Conservation (phyloP, 1,284 basidiomycete species). For the Austroboletus novae-zelandiae region DNA sequence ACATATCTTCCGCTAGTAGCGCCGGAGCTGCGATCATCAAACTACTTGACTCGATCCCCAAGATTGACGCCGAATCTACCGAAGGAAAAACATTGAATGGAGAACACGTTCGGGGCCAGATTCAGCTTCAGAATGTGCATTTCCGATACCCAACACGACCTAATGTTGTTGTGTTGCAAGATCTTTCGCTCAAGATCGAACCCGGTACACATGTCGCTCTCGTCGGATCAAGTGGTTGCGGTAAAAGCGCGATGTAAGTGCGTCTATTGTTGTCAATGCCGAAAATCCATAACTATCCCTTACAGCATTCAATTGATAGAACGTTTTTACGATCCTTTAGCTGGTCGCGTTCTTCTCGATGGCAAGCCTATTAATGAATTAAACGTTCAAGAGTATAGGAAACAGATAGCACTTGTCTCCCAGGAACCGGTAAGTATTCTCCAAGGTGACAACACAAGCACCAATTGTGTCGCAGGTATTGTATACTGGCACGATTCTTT, state of each 20-base stretch:
- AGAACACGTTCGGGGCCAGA: slow-evolving; percentile 61
- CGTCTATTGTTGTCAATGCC: slow-evolving; percentile 24
- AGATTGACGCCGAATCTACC: slow-evolving; percentile 79
- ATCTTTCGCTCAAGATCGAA: slow-evolving; percentile 75
- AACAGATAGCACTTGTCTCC: slow-evolving; percentile 85
- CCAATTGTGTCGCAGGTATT: slow-evolving; percentile 45
- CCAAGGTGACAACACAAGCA: no score
- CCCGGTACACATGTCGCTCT: slow-evolving; percentile 92
- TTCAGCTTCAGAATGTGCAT: slow-evolving; percentile 82
- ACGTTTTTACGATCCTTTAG: slow-evolving; percentile 83
- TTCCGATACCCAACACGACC: slow-evolving; percentile 95
- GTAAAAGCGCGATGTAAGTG: slow-evolving; percentile 85
- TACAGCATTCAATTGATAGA: slow-evolving; percentile 80
- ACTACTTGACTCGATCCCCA: slow-evolving; percentile 76
- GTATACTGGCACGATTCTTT: slow-evolving; percentile 84
- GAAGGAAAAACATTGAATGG: slow-evolving; percentile 62
- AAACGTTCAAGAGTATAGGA: slow-evolving; percentile 83
- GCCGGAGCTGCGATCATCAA: slow-evolving; percentile 78
- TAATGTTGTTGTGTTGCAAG: slow-evolving; percentile 80
- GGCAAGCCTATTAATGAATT: slow-evolving; percentile 76
- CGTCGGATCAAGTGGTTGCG: slow-evolving; percentile 87
- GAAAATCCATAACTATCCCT: slow-evolving; percentile 1
- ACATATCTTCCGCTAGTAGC: slow-evolving; percentile 84
- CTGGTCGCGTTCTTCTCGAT: slow-evolving; percentile 75
- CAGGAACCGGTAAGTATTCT: slow-evolving; percentile 68